Conservation (phyloP, 768 basidiomycete species). For the Lentinula edodes region DNA sequence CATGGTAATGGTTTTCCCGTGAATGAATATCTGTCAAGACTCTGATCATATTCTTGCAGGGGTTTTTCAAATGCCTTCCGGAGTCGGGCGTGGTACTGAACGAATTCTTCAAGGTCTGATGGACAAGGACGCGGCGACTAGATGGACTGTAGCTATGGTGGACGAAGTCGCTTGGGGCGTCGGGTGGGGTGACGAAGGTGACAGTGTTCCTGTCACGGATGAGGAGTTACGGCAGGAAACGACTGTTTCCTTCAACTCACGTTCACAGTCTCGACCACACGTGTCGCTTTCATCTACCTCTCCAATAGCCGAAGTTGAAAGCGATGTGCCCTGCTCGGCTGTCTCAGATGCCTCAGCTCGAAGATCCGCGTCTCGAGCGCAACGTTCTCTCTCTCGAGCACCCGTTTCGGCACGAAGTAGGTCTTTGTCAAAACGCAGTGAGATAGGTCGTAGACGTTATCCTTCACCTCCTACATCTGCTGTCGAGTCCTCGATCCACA, state of each 20-base stretch:
- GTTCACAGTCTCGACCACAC: slow-evolving; percentile 19
- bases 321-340: slow-evolving; percentile 22
- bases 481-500: slow-evolving; percentile 16
- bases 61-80: slow-evolving; percentile 50
- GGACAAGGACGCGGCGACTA: slow-evolving; percentile 47
- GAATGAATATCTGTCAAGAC: background rate
- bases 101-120: slow-evolving; percentile 78
- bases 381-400: slow-evolving; percentile 46
- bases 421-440: slow-evolving; percentile 24
- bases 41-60: slow-evolving; percentile 33
- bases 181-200: slow-evolving; percentile 60
- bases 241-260: slow-evolving; percentile 17
- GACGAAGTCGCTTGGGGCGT: slow-evolving; percentile 79
- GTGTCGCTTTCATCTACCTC: slow-evolving; percentile 11
- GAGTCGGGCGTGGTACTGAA: slow-evolving; percentile 56
- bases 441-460: slow-evolving; percentile 31
- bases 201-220: slow-evolving; percentile 22
- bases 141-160: slow-evolving; percentile 82
- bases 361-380: slow-evolving; percentile 33
- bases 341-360: slow-evolving; percentile 31
- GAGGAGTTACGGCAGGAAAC: slow-evolving; percentile 4
- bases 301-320: slow-evolving; percentile 19
- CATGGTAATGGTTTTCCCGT: slow-evolving; percentile 45
- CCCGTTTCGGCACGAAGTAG: slow-evolving; percentile 27
- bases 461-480: slow-evolving; percentile 19